Conservation (phyloP, 2,329 filamentous ascomycete genomes). For the Aspergillus japonicus region DNA sequence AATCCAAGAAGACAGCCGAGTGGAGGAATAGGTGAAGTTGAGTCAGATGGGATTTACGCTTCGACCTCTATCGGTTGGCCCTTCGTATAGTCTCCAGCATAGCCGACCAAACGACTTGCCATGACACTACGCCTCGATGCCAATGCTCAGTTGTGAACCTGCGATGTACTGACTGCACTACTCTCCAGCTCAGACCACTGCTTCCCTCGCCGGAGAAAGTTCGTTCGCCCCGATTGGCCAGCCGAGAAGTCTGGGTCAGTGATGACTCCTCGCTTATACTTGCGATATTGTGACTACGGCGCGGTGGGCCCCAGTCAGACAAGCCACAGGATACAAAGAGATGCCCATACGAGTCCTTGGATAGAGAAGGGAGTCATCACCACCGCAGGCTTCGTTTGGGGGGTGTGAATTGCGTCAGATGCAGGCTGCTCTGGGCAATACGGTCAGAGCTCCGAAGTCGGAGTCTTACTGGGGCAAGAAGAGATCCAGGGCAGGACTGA, state of each 20-base stretch:
- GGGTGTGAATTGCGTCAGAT: background rate
- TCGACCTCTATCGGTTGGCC: background rate
- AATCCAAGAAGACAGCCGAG: conserved; percentile 14
- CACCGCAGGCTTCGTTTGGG: background rate
- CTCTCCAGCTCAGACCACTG: background rate
- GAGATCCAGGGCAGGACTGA: background rate
- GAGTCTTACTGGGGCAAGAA: conserved; percentile 5
- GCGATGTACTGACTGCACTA: too few species aligned
- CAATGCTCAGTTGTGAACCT: background rate
- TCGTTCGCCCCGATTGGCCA: background rate
- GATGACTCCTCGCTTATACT: background rate
- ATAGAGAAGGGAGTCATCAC: background rate
- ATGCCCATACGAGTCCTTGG: background rate
- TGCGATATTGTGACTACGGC: background rate
- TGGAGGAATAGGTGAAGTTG: conserved; percentile 16
- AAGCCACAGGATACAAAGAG: background rate
- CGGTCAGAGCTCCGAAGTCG: conserved; percentile 13
- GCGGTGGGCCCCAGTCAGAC: background rate
- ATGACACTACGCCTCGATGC: background rate
- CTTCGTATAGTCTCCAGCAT: conserved; percentile 1
- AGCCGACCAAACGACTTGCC: conserved; percentile 1
- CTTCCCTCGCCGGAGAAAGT: background rate
- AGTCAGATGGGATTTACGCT: conserved; percentile 14
- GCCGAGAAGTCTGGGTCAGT: background rate
- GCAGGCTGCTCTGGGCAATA: conserved; percentile 13